Evolutionary conservation across 78 protist genomes (phyloP), one percentile per base, ranked within the genome.

Genomic region (Dictyostelium discoideum): DNA sequence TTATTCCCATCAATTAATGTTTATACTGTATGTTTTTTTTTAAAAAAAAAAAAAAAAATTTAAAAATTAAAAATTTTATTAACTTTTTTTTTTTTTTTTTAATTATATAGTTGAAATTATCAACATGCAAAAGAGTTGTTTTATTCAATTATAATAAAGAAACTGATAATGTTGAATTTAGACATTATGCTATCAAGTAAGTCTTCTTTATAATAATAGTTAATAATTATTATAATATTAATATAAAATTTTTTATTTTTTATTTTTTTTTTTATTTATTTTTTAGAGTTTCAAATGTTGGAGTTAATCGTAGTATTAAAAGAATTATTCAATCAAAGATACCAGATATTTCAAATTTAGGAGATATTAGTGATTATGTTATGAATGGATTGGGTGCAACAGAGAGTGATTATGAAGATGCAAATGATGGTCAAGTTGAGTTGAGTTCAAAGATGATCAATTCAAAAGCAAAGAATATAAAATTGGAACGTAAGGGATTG

Each of bases 1-100:
- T 65, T 98, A 92, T 98, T 98, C 96, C 99, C 99, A 24, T 26
- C 98, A 32, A 92, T 98, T n/a, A 92, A 94, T 83, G 92, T 98
- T 14, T 81, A 92, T 39, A 96, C 94, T 37, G 97, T 97, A 88
- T 16, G 87, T 88, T 9, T 11, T 86, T 42, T 2, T 11, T 39
- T 32, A n/a, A 22, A 40, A 54, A 16, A 10, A 82, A 46, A 20
- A 11, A n/a, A 8, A 24, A 63, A 44, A 3, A 50, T 37, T 24
- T 44, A 20, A 16, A 22, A 3, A 50, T 37, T 24, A 78, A 20
- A 16, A 22, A 84, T 29, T 46, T 54, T 20, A 24, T 57, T 65
- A 26, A 20, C 73, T 9, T 42, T 11, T 14, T 22, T 26, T 22
- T 29, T 22, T 29, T 24, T 3, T 81, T 40, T 11, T 13, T 3